Evolutionary conservation across 2,329 filamentous ascomycete genomes (phyloP), one percentile per base, ranked within the genome.

Genomic region (Bipolaris oryzae): DNA sequence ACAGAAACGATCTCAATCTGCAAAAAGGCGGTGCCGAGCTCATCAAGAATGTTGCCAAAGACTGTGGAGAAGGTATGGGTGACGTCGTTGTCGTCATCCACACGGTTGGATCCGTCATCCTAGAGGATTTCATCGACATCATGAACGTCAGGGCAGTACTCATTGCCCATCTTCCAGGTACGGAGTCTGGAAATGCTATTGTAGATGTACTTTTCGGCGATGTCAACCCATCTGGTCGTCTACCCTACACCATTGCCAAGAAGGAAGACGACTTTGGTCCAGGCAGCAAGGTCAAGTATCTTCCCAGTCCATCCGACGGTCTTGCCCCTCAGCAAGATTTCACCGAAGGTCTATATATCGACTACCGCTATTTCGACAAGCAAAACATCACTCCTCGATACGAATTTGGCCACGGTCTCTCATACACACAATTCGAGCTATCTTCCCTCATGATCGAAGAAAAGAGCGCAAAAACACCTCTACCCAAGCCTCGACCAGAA

Each of bases 281-380:
- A 0, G 86, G 84, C 15, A 89, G 83, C 16, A 83, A 88, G 68
- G 81, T 95, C 37, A 79, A 92, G 61, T 91, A 89, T 69, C 79
- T 86, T 46, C 85, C 89, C 0, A 89, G 91, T 63, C 67, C 70
- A 7, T 60, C 62, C 1, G 72, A 74, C 28, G 85, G 82, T 15
- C 78, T 90, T 3, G 80, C 88, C 1, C 91, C 92, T 0, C 91
- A 96, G 70, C 91, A 96, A 65, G 87, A 91, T 62, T 96, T 95
- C 72, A 83, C 82, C 1, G 91, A 96, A 71, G 91, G 91, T 0
- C 78, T 96, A 0, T 93, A 93, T 71, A 87, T 96, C 64, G 94
- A 97, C 79, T 96, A 97, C 77, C 88, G 92, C 11, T 85, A 93
- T 75, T 93, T 97, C 66, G 92, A 96, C 79, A 90, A 89, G 71